Conservation (phyloP, 352 stramenopile genomes). For the Pythium plurisporium region DNA sequence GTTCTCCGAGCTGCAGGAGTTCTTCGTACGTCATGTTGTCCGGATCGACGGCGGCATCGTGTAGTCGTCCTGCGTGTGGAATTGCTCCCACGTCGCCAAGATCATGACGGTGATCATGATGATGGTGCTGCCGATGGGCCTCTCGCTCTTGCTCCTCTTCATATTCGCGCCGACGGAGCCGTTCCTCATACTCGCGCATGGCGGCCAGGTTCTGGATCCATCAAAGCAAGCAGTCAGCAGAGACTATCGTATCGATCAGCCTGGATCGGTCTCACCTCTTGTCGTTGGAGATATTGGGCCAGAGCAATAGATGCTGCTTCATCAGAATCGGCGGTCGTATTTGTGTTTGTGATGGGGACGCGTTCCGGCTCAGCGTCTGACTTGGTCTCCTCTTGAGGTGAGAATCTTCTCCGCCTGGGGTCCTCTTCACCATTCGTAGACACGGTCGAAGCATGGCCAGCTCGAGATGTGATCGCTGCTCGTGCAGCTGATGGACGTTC, state of each 20-base stretch:
- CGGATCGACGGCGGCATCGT: constrained; percentile 38
- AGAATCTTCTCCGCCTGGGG: constrained; percentile 6
- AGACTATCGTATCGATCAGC: background rate
- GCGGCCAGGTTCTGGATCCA: constrained; percentile 55
- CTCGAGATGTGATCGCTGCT: too few species aligned
- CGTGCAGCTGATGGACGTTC: background rate
- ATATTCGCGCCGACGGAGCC: constrained; percentile 18
- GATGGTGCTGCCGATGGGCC: constrained; percentile 7
- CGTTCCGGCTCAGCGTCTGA: background rate
- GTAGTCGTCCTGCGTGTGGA: background rate
- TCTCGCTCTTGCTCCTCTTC: background rate
- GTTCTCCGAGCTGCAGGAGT: constrained; percentile 58
- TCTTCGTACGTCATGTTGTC: constrained; percentile 84
- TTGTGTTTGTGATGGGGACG: too few species aligned
- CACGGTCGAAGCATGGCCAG: too few species aligned
- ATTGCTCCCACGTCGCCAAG: background rate
- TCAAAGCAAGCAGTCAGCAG: background rate
- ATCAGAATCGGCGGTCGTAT: constrained; percentile 28
- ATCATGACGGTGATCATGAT: background rate
- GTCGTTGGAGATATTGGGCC: constrained; percentile 59
- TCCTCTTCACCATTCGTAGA: too few species aligned
- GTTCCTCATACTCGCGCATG: constrained; percentile 54
- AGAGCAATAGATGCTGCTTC: constrained; percentile 67
- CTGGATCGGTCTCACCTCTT: constrained; percentile 38
- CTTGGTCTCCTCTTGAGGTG: constrained; percentile 2